Base-by-base conservation (phyloP, 2,329 filamentous ascomycete genomes). In the Penicillium italicum region DNA sequence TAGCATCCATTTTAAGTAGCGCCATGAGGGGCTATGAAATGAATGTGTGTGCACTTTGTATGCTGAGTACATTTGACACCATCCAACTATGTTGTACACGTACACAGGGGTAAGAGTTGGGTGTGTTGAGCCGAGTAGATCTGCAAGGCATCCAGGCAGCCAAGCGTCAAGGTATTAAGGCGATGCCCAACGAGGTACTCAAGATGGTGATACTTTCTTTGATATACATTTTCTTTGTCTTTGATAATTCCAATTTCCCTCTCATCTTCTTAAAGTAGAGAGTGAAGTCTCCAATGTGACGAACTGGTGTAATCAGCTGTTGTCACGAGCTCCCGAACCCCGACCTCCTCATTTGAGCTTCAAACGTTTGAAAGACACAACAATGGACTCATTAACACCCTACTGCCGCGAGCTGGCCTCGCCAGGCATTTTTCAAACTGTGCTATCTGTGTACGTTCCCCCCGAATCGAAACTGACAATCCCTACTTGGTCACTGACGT, bases 401-500 rank as follows among this genome's bases (percentile, higher is more conserved):
- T 73, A 79, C 54, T 85, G 82, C 66, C 72, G 77, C 59, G 72
- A 79, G 66, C 77, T 85, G 60, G 74, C 77, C 55, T 75, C 77
- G 51, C 79, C 80, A 28, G 77, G 78, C 64, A 73, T 78, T 45
- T 66, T 79, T 63, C 63, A 66, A 30, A 50, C 62, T 5, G 53
- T 60, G 11, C 48, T 66, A 16, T 66, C 63, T 26, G 30, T 62
- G 63, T 66, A 62, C n/a, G 18, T 16, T 16, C 9, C 18, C 18
- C 44, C 46, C 33, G 38, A 57, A 12, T 2, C 14, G 20, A 33
- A 20, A 6, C 5, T 3, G 2, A 40, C 9, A 38, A 11, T 16
- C 18, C 20, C 20, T 20, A 40, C 22, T 16, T 22, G 40, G 20
- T 37, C 46, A 36, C 52, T 55, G 38, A 70, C 48, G 51, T 26